A percentile compares a stretch with the other conserved stretches of the same genome.
phyloP scores from a whole-genome alignment of 495 filamentous ascomycete genomes.

The Schizothecium vesticola region DNA sequence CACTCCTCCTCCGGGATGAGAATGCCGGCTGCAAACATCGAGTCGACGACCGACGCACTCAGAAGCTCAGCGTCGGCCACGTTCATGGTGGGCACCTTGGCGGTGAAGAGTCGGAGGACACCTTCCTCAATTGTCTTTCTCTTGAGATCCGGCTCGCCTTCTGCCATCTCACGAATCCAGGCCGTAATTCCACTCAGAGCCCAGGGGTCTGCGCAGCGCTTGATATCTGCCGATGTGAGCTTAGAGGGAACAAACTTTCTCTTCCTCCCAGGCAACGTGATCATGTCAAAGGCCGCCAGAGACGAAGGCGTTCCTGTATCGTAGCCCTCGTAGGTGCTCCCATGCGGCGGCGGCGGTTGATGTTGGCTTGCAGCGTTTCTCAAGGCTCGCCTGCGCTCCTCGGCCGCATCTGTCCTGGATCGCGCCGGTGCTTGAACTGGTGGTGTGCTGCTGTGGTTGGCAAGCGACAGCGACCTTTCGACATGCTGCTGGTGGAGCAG shows the following conservation, averaged over 20 bases:
- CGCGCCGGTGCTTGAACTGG: slow-evolving; percentile 74
- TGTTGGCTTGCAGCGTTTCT: slow-evolving; percentile 52
- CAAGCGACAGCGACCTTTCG: slow-evolving; percentile 81
- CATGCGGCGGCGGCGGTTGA: slow-evolving; percentile 41
- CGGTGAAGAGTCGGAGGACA: slow-evolving; percentile 83
- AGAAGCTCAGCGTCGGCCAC: slow-evolving; percentile 92
- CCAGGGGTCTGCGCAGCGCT: slow-evolving; percentile 85
- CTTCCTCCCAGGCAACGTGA: slow-evolving; percentile 63
- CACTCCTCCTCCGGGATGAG: slow-evolving; percentile 92
- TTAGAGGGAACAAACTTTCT: slow-evolving; percentile 86
- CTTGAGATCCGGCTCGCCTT: slow-evolving; percentile 77
- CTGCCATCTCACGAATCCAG: slow-evolving; percentile 85
- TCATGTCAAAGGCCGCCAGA: slow-evolving; percentile 59
- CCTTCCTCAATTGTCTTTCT: slow-evolving; percentile 78
- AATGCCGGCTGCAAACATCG: slow-evolving; percentile 74
- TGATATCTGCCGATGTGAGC: slow-evolving; percentile 76
- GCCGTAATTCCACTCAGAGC: slow-evolving; percentile 78
- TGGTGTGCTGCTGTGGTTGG: slow-evolving; percentile 74
- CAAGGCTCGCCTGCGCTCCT: slow-evolving; percentile 49
- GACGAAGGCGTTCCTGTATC: slow-evolving; percentile 48
- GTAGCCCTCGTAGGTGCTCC: slow-evolving; percentile 44
- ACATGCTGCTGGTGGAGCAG: slow-evolving; percentile 48
- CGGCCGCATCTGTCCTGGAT: slow-evolving; percentile 91
- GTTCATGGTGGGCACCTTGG: slow-evolving; percentile 98
- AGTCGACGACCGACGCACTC: slow-evolving; percentile 67